Evolutionary conservation across 2,329 filamentous ascomycete genomes (phyloP).

Genomic region (Colletotrichum tropicicola): DNA sequence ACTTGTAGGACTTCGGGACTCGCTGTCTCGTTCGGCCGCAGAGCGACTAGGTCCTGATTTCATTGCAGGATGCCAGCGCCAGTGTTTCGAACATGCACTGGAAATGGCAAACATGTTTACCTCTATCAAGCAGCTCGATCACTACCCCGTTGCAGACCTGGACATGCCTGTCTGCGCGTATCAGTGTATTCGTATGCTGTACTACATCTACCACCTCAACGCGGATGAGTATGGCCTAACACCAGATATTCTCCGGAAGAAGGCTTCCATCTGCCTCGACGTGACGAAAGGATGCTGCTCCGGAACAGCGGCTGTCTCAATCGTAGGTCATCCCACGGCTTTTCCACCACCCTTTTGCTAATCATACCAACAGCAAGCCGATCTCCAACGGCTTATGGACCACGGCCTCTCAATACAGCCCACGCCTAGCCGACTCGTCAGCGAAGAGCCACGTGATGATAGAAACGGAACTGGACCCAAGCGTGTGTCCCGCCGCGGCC

Average conservation of each 20-base stretch:
- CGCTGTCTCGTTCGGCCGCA: slow-evolving; percentile 53
- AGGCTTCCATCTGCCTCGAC: slow-evolving; percentile 59
- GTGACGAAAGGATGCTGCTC: slow-evolving; percentile 60
- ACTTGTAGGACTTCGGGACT: slow-evolving; percentile 60
- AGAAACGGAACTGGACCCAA: slow-evolving; percentile 15
- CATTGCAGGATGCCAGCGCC: slow-evolving; percentile 57
- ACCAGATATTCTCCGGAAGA: slow-evolving; percentile 56
- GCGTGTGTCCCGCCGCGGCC: slow-evolving; percentile 18
- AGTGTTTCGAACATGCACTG: slow-evolving; percentile 62
- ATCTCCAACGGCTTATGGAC: slow-evolving; percentile 61
- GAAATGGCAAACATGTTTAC: slow-evolving; percentile 66
- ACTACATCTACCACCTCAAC: slow-evolving; percentile 58
- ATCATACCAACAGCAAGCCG: slow-evolving; percentile 41
- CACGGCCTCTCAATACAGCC: slow-evolving; percentile 48
- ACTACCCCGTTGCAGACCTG: slow-evolving; percentile 62
- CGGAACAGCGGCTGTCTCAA: slow-evolving; percentile 59
- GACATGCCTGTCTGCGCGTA: slow-evolving; percentile 65
- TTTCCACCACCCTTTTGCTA: not conserved
- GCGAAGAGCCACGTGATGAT: slow-evolving; percentile 33
- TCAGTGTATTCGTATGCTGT: slow-evolving; percentile 62
- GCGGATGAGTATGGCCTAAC: slow-evolving; percentile 53
- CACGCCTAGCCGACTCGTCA: slow-evolving; percentile 42
- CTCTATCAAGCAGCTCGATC: slow-evolving; percentile 59
- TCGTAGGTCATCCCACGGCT: slow-evolving; percentile 8
- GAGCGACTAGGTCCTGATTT: slow-evolving; percentile 58